Percentiles rank a stretch among this genome's conserved stretches.
Evolutionary conservation across 768 basidiomycete genomes (phyloP).

Genomic region (Kondoa subrosea): DNA sequence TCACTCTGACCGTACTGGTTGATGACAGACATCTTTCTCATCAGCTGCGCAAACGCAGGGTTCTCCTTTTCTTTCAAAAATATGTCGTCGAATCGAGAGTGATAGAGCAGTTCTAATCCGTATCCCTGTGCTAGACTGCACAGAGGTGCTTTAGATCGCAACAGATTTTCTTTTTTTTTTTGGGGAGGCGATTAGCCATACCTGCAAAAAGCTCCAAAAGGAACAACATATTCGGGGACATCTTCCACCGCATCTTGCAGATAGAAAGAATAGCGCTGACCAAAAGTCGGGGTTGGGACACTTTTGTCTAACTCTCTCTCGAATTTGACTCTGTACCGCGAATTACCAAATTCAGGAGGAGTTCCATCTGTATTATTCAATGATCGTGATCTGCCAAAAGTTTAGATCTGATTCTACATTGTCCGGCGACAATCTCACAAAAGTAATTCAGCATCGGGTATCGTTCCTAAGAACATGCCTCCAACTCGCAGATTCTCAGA

Average conservation of each 20-base stretch:
- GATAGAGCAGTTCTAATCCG: constrained; percentile 54
- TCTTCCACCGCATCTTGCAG: constrained; percentile 89
- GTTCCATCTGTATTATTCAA: constrained; percentile 47
- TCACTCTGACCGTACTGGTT: constrained; percentile 67
- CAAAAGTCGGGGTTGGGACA: constrained; percentile 43
- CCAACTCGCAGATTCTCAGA: constrained; percentile 58
- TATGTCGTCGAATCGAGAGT: constrained; percentile 76
- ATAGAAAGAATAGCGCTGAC: constrained; percentile 87
- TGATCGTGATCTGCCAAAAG: constrained; percentile 45
- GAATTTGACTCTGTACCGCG: constrained; percentile 74
- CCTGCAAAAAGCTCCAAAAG: constrained; percentile 82
- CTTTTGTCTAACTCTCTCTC: constrained; percentile 14
- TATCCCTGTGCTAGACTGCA: constrained; percentile 68
- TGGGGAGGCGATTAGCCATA: constrained; percentile 36
- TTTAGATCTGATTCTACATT: no score
- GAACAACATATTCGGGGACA: constrained; percentile 93
- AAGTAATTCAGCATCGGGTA: constrained; percentile 70
- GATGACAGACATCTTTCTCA: constrained; percentile 82
- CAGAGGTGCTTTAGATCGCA: background rate
- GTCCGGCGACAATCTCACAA: constrained; percentile 42
- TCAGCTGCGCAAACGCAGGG: constrained; percentile 61
- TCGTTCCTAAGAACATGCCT: constrained; percentile 91
- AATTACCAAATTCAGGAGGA: constrained; percentile 73
- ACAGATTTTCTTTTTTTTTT: no score
- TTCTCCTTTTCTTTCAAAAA: constrained; percentile 64